Conservation (phyloP, 371 early-diverging fungal genomes). For the Mortierella polycephala region DNA sequence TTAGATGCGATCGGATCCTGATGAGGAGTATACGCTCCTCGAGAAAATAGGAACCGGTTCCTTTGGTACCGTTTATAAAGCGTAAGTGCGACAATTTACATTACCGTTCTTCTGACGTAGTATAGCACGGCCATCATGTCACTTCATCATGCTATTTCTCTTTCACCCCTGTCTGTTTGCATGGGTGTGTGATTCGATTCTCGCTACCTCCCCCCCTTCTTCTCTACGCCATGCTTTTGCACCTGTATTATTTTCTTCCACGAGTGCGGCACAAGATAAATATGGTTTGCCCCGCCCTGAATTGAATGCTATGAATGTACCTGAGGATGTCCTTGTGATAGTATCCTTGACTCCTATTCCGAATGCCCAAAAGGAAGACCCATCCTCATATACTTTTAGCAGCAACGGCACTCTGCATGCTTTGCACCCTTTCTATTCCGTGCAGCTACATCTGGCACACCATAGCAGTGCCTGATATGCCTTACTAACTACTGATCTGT, state of each 20-base stretch:
- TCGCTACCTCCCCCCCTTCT: constrained; percentile 1
- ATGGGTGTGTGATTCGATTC: background rate
- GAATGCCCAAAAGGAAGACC: constrained; percentile 7
- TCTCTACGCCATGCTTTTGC: too few relatives aligned
- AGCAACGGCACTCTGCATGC: too few relatives aligned
- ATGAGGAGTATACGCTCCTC: constrained; percentile 58
- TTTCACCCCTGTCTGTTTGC: too few relatives aligned
- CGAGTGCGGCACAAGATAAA: constrained; percentile 1
- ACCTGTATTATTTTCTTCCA: constrained; percentile 8
- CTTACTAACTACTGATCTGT: too few relatives aligned
- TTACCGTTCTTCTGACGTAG: too few relatives aligned
- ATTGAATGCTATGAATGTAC: too few relatives aligned
- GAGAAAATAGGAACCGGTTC: constrained; percentile 65
- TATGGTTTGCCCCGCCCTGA: constrained; percentile 16
- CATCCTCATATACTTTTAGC: background rate
- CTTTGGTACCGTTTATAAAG: constrained; percentile 66
- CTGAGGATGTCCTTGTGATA: constrained; percentile 38
- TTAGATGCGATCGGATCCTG: constrained; percentile 58
- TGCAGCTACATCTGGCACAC: too few relatives aligned
- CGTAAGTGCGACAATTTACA: constrained; percentile 44
- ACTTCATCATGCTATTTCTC: background rate
- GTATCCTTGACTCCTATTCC: constrained; percentile 21
- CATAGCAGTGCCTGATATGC: too few relatives aligned
- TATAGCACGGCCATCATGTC: too few relatives aligned
- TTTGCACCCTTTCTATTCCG: too few relatives aligned